These are phyloP conservation scores for Ceratocystis alfenasii DNA, from an alignment of 2,329 filamentous ascomycete genomes.

Conservation along the genomic window DNA sequence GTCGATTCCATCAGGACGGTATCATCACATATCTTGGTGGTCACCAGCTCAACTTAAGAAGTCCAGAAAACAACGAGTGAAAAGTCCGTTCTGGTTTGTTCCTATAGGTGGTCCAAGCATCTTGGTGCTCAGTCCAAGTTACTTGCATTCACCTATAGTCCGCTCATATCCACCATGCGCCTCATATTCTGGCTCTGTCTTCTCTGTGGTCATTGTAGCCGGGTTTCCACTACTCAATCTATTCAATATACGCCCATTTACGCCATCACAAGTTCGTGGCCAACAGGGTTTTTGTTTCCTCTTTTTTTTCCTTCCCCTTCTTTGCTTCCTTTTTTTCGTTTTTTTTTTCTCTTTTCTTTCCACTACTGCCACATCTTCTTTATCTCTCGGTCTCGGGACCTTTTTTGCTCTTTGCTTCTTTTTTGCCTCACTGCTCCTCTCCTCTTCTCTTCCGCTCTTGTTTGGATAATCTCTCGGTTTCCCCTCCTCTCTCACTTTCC, in stretches of 20 bases:
- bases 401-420: background rate
- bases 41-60: slow-evolving; percentile 1
- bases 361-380: too few species aligned
- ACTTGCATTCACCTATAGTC: slow-evolving; percentile 6
- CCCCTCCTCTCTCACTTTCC: background rate
- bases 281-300: background rate
- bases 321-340: background rate
- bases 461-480: background rate
- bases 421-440: background rate
- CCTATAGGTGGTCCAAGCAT: slow-evolving; percentile 12
- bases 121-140: slow-evolving; percentile 7
- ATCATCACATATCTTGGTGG: background rate
- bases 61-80: background rate
- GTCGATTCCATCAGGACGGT: background rate
- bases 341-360: background rate
- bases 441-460: background rate
- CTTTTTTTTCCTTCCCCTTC: background rate
- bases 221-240: background rate
- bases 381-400: background rate
- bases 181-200: background rate
- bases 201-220: background rate
- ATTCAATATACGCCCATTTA: too few species aligned
- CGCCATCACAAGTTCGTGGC: slow-evolving; percentile 3
- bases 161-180: slow-evolving; percentile 10
- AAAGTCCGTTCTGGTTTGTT: background rate